A percentile compares a stretch with the other conserved stretches of the same genome.
These are phyloP conservation scores for Kluyveromyces nonfermentans DNA, from an alignment of 805 yeast species.

Conservation along the genomic window DNA sequence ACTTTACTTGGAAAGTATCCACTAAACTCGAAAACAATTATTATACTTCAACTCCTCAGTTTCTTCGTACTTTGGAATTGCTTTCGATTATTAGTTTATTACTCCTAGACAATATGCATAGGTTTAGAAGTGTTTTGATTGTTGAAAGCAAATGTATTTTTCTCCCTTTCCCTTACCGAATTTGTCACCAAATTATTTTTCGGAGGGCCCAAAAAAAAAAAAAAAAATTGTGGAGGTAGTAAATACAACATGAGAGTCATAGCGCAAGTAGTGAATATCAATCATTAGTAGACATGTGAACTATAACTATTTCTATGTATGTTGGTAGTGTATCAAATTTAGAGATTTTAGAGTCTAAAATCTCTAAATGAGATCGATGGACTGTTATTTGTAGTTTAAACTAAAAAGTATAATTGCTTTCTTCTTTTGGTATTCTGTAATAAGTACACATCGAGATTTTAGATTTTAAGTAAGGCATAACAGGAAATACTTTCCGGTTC, in stretches of 20 bases:
- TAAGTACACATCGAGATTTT: too few relatives aligned
- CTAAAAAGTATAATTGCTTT: too few relatives aligned
- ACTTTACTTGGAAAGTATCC: background rate
- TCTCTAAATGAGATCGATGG: too few relatives aligned
- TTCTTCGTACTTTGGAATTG: background rate
- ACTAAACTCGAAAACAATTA: background rate
- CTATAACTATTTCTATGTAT: too few relatives aligned
- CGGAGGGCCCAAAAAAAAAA: background rate
- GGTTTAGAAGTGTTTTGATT: too few relatives aligned
- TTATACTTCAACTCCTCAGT: background rate
- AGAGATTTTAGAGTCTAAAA: too few relatives aligned
- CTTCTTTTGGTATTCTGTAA: too few relatives aligned
- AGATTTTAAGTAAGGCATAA: too few relatives aligned
- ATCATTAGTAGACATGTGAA: background rate
- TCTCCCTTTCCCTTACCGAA: background rate
- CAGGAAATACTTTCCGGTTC: background rate
- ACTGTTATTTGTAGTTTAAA: too few relatives aligned
- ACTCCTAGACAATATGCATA: background rate
- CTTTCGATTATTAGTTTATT: background rate
- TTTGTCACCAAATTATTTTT: conserved; percentile 1
- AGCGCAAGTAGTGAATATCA: conserved; percentile 1
- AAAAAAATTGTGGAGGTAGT: background rate
- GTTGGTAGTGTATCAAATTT: too few relatives aligned
- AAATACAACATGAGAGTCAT: background rate
- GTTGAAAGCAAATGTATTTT: background rate